A percentile compares a stretch with the other conserved stretches of the same genome.
These are phyloP conservation scores for Saccharum hybrid DNA, from an alignment of 202 grass and related monocot genomes.

Conservation along the genomic window DNA sequence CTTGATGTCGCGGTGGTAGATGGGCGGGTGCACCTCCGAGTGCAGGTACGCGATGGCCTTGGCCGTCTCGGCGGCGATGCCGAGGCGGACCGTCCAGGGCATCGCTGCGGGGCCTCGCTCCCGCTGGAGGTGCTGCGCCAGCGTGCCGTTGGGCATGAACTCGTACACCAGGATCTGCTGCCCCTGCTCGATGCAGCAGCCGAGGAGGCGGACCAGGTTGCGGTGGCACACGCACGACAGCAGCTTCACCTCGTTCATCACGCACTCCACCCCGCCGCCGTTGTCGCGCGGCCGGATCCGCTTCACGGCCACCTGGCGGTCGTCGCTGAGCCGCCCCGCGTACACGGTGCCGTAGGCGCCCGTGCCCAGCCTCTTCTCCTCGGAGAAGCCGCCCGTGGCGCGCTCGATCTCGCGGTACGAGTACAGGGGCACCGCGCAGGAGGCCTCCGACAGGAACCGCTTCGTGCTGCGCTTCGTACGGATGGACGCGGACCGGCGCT, in stretches of 20 bases:
- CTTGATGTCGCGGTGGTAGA: slow-evolving; percentile 89
- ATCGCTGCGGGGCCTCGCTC: slow-evolving; percentile 48
- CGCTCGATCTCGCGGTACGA: slow-evolving; percentile 77
- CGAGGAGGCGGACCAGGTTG: slow-evolving; percentile 72
- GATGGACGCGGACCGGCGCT: slow-evolving; percentile 43
- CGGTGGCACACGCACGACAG: slow-evolving; percentile 64
- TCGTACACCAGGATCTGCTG: slow-evolving; percentile 85
- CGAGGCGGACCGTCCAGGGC: slow-evolving; percentile 69
- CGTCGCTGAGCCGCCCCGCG: slow-evolving; percentile 46
- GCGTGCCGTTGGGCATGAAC: slow-evolving; percentile 81
- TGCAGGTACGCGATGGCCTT: slow-evolving; percentile 75
- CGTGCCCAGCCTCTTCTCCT: slow-evolving; percentile 54
- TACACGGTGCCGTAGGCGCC: slow-evolving; percentile 83
- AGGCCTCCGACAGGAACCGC: slow-evolving; percentile 56
- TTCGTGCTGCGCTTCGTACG: slow-evolving; percentile 43
- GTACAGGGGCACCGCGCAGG: slow-evolving; percentile 65
- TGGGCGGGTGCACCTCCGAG: slow-evolving; percentile 62
- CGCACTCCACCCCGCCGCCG: slow-evolving; percentile 32
- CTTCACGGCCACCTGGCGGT: slow-evolving; percentile 64
- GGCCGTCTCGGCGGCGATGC: slow-evolving; percentile 65
- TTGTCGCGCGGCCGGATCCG: slow-evolving; percentile 53
- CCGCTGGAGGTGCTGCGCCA: slow-evolving; percentile 70
- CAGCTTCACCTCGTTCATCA: slow-evolving; percentile 80
- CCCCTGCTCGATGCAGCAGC: slow-evolving; percentile 72
- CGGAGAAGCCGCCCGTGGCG: slow-evolving; percentile 66